Evolutionary conservation across 2,329 filamentous ascomycete genomes (phyloP), one percentile per base, ranked within the genome.

Genomic region (Chaetomium strumarium): DNA sequence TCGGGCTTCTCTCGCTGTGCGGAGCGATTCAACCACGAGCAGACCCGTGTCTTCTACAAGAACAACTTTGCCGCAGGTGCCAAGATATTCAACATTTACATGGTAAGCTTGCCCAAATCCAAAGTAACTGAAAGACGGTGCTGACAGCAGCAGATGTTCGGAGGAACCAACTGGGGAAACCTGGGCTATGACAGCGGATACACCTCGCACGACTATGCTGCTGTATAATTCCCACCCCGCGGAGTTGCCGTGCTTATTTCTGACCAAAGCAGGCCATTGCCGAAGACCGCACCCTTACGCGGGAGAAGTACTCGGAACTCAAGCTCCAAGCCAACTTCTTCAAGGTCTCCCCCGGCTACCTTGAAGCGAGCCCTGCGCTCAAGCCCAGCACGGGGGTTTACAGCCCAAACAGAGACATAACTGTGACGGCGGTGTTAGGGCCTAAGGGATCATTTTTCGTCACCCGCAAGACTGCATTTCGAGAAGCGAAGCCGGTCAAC

Each of bases 81-180:
- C 2, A 81, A 79, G 0, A 79, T 92, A 8, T 72, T 90, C 52
- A 90, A 84, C 59, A 63, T 89, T 1, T 91, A 90, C 66, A 91
- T 91, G 88, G 81, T 83, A 63, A 59, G 67, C 6, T 4, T 16
- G 10, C 4, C 10, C 33, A 33, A 41, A 7, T 10, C 12, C 29
- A 8, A 20, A 55, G 42, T 41, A 5, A 5, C 38, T n/a, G 1
- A 20, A 17, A 11, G 8, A n/a, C 16, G 17, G n/a, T 12, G 6
- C 24, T 47, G 1, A n/a, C 44, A 39, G 19, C 55, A 14, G 45
- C 44, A 80, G 78, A 83, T 78, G 1, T 88, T 78, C 58, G 88
- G 88, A 13, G 88, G 88, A 6, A 91, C 88, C 0, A 93, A 92
- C 64, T 92, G 88, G 88, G 88, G 88, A 0, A 91, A 90, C 56